These are phyloP conservation scores for Suillus plorans DNA, from an alignment of 768 basidiomycete genomes.

Conservation along the genomic window DNA sequence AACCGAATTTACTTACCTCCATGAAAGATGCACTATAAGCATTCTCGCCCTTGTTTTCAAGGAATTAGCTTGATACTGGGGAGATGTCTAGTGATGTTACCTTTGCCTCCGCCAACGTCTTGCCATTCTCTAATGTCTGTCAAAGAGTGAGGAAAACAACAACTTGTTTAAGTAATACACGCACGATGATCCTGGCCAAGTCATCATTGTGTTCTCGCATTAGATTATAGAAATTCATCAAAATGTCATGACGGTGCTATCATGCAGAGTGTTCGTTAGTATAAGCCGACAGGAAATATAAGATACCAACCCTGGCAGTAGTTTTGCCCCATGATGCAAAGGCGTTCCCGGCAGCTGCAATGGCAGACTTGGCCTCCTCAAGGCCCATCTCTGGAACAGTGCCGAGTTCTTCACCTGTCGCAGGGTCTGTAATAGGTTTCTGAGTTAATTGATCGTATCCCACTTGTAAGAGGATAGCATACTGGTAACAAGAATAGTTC, in stretches of 20 bases:
- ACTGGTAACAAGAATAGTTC: conserved; percentile 77
- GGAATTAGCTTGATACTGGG: background rate
- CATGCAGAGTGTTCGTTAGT: background rate
- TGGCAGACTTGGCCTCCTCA: conserved; percentile 80
- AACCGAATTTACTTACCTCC: conserved; percentile 50
- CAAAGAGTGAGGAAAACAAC: conserved; percentile 11
- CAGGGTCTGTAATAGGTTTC: conserved; percentile 65
- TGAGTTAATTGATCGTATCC: background rate
- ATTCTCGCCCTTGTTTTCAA: conserved; percentile 63
- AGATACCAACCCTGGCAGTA: conserved; percentile 70
- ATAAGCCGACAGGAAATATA: background rate
- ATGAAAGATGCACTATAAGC: conserved; percentile 83
- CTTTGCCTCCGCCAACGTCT: conserved; percentile 82
- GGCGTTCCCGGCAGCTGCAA: conserved; percentile 75
- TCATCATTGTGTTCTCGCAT: conserved; percentile 88
- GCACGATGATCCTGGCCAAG: conserved; percentile 79
- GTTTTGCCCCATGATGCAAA: conserved; percentile 87
- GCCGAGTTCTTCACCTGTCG: conserved; percentile 80
- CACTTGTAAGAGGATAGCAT: conserved; percentile 27
- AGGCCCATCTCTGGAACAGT: conserved; percentile 88
- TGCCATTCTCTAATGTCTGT: conserved; percentile 92
- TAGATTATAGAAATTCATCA: conserved; percentile 74
- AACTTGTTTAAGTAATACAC: conserved; percentile 24
- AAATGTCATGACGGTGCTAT: conserved; percentile 79
- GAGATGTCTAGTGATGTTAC: conserved; percentile 32